Evolutionary conservation across 2,329 filamentous ascomycete genomes (phyloP).

Genomic region (Fonsecaea nubica): DNA sequence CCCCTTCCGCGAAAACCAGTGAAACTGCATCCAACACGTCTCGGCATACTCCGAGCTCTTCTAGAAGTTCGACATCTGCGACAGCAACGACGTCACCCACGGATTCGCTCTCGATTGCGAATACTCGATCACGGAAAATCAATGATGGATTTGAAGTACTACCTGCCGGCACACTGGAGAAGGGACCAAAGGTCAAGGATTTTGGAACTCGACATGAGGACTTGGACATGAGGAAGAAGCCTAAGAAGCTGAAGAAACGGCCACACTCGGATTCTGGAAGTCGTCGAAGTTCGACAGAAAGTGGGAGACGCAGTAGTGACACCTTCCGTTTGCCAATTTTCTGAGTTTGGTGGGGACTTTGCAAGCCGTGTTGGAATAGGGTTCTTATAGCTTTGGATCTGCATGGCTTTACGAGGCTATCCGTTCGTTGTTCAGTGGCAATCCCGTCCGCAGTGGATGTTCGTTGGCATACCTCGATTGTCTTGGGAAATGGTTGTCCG

Average conservation of each 20-base stretch:
- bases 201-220: constrained; percentile 32
- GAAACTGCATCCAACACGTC: constrained; percentile 30
- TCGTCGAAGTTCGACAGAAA: constrained; percentile 29
- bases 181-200: constrained; percentile 29
- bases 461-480: constrained; percentile 23
- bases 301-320: constrained; percentile 22
- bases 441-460: constrained; percentile 11
- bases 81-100: constrained; percentile 22
- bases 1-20: constrained; percentile 27
- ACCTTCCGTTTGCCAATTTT: constrained; percentile 28
- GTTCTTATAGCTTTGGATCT: constrained; percentile 29
- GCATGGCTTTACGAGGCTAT: constrained; percentile 3
- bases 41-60: constrained; percentile 31
- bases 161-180: constrained; percentile 36
- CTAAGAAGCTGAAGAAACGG: constrained; percentile 34
- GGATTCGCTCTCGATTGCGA: constrained; percentile 31
- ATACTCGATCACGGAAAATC: constrained; percentile 33
- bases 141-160: constrained; percentile 39
- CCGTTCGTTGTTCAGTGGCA: constrained; percentile 13
- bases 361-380: constrained; percentile 28
- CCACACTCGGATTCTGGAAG: constrained; percentile 30
- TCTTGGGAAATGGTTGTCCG: constrained; percentile 18
- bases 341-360: constrained; percentile 21
- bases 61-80: constrained; percentile 28
- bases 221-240: constrained; percentile 20